phyloP scores from a whole-genome alignment of 2,329 filamentous ascomycete species.

The Scolecobasidium constrictum region DNA sequence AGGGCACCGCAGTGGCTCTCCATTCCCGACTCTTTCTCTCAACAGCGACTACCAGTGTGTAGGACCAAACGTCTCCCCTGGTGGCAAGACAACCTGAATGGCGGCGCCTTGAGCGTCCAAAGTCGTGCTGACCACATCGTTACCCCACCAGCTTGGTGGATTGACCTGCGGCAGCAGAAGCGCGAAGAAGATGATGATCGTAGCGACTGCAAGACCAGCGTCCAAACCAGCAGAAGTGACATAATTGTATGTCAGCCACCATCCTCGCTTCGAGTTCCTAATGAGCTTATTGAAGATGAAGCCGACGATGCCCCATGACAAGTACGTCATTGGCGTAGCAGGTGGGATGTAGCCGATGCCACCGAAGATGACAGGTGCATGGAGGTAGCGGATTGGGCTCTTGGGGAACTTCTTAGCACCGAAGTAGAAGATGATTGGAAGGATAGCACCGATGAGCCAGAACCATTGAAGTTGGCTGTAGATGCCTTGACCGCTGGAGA shows the following conservation, averaged over 20 bases:
- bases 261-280: slow-evolving; percentile 14
- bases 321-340: slow-evolving; percentile 39
- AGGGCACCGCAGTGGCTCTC: too few species aligned
- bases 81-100: background rate
- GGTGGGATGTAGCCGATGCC: slow-evolving; percentile 44
- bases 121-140: slow-evolving; percentile 36
- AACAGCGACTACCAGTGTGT: slow-evolving; percentile 7
- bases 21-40: too few species aligned
- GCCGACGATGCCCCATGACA: slow-evolving; percentile 17
- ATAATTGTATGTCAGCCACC: slow-evolving; percentile 17
- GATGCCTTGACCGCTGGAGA: slow-evolving; percentile 46
- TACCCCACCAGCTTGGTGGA: slow-evolving; percentile 54
- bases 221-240: slow-evolving; percentile 15
- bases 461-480: slow-evolving; percentile 59
- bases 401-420: slow-evolving; percentile 51
- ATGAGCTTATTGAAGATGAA: slow-evolving; percentile 18
- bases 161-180: slow-evolving; percentile 16
- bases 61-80: slow-evolving; percentile 10
- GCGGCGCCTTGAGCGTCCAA: slow-evolving; percentile 9
- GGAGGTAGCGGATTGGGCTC: slow-evolving; percentile 54
- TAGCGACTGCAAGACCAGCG: slow-evolving; percentile 17
- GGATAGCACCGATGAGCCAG: slow-evolving; percentile 54
- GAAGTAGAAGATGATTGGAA: slow-evolving; percentile 52
- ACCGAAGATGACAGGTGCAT: slow-evolving; percentile 57
- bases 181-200: slow-evolving; percentile 19